Evolutionary conservation across 768 basidiomycete species (phyloP).

Genomic region (Pisolithus tinctorius): DNA sequence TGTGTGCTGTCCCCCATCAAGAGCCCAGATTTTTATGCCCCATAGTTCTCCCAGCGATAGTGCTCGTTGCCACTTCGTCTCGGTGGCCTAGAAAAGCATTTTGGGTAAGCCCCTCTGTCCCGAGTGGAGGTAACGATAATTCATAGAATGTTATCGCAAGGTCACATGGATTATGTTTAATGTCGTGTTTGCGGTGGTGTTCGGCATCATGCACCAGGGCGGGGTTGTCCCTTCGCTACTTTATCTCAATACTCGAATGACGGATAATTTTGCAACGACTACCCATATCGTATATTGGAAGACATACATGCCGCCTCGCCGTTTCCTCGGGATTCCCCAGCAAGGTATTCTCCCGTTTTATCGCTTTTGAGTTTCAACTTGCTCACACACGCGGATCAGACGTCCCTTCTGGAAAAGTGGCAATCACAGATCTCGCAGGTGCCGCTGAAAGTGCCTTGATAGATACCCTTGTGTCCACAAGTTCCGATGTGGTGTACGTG

Average conservation of each 20-base stretch:
- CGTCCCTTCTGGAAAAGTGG: constrained; percentile 12
- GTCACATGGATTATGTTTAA: constrained; percentile 25
- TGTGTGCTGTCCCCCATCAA: constrained; percentile 34
- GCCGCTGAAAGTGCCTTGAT: constrained; percentile 12
- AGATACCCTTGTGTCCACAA: constrained; percentile 9
- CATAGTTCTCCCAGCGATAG: constrained; percentile 27
- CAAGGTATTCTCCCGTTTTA: constrained; percentile 12
- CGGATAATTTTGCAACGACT: not conserved
- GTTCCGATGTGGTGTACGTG: constrained; percentile 14
- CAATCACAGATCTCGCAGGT: constrained; percentile 27
- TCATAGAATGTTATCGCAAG: constrained; percentile 10
- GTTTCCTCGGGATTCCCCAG: constrained; percentile 25
- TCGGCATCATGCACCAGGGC: constrained; percentile 35
- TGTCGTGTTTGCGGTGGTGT: constrained; percentile 21
- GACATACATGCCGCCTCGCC: constrained; percentile 34
- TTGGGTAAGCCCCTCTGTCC: constrained; percentile 21
- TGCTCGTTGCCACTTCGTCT: constrained; percentile 22
- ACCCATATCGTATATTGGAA: constrained; percentile 32
- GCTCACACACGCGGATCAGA: constrained; percentile 15
- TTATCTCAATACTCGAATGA: constrained; percentile 23
- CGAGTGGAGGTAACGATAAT: not conserved
- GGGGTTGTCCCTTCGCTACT: constrained; percentile 35
- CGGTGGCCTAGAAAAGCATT: constrained; percentile 22
- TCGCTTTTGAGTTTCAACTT: not conserved
- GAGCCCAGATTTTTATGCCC: constrained; percentile 34